phyloP scores from a whole-genome alignment of 306 rosid genomes.

The Gleditsia sinensis region DNA sequence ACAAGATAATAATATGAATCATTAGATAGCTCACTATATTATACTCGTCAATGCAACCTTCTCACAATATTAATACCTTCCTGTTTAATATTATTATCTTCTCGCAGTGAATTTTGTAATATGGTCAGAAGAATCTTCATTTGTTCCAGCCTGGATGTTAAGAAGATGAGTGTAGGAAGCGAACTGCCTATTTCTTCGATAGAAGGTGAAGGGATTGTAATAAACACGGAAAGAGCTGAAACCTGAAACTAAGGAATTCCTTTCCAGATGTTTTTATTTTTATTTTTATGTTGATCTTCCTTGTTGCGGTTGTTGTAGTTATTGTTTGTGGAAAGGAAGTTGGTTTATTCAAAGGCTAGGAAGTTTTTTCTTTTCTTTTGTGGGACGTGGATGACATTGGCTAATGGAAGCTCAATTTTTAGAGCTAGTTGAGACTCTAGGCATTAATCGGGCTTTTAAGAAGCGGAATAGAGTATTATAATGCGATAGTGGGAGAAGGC shows the following conservation, averaged over 20 bases:
- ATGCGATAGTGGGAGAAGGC: slow-evolving; percentile 36
- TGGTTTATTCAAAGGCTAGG: slow-evolving; percentile 45
- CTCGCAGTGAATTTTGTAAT: slow-evolving; percentile 82
- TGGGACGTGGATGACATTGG: slow-evolving; percentile 46
- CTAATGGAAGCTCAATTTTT: slow-evolving; percentile 62
- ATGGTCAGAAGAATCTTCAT: slow-evolving; percentile 87
- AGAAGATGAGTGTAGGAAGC: slow-evolving; percentile 73
- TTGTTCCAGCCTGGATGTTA: slow-evolving; percentile 80
- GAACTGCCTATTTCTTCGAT: slow-evolving; percentile 53
- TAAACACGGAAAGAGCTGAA: slow-evolving; percentile 64
- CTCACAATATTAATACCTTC: background rate
- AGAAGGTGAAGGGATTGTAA: slow-evolving; percentile 70
- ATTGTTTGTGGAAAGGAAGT: slow-evolving; percentile 50
- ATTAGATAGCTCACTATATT: background rate
- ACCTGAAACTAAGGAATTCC: slow-evolving; percentile 43
- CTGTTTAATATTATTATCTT: slow-evolving; percentile 13
- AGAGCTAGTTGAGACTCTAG: slow-evolving; percentile 40
- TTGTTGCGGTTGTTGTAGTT: slow-evolving; percentile 34
- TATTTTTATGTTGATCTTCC: slow-evolving; percentile 18
- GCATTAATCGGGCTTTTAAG: slow-evolving; percentile 29
- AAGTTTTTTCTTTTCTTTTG: slow-evolving; percentile 43
- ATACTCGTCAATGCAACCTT: background rate
- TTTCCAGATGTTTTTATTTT: slow-evolving; percentile 1
- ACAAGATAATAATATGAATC: background rate
- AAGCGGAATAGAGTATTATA: slow-evolving; percentile 27